Base-by-base conservation (phyloP, 345 rosid species). In the Bruguiera parviflora region DNA sequence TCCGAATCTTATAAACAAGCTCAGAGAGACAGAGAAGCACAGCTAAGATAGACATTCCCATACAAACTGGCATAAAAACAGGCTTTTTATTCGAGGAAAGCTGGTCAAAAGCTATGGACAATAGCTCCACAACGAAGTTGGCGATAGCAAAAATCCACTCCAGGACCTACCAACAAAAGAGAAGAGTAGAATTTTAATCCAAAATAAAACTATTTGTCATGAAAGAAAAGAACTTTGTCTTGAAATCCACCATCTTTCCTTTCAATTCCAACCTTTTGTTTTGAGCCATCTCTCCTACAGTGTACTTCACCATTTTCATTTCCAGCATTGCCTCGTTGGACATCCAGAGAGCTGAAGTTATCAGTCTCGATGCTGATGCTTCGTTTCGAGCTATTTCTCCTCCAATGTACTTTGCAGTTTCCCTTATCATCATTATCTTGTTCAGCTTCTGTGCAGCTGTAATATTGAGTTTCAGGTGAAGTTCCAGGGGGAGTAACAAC, bases 11-110 rank as follows among this genome's bases (percentile, higher is more conserved):
- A n/a, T 63, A 53, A 32, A 37, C 18, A 13, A 71, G 58, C 57
- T 71, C 68, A 0, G 5, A 16, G 20, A 63, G 43, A 51, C 68
- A 63, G n/a, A 71, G 37, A 28, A 63, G 19, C 53, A 71, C 25
- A 0, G 56, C 63, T 6, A 20, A 4, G 25, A 53, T 52, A 19
- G 74, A 71, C 37, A 43, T 39, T 9, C 47, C 21, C 68, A 71
- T 5, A 21, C 65, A 62, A 5, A 62, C 3, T 22, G 29, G 29
- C 29, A 37, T 52, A 22, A 37, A 62, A 39, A 15, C 18, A 29
- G 21, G 8, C 9, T 11, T 13, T 15, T 39, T 29, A 20, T 13
- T 20, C 5, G 64, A 61, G 27, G 64, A 61, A 35, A 61, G 64
- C 28, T 33, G 64, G 13, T 61, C 49, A 2, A 62, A 62, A 35